phyloP scores from a whole-genome alignment of 176 grass and related monocot species.

The Saccharum officinarum region DNA sequence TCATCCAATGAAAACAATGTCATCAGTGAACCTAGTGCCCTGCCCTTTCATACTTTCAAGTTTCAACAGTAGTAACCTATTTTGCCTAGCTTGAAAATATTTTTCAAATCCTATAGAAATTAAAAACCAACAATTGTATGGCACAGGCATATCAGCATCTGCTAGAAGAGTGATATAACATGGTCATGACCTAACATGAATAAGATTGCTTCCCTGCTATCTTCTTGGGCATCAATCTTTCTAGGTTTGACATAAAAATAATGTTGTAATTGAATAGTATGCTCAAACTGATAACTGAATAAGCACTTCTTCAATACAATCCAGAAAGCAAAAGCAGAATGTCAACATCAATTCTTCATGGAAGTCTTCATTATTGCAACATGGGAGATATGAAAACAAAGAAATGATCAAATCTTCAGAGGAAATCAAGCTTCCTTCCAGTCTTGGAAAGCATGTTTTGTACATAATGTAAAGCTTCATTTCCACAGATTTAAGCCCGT shows the following conservation, averaged over 20 bases:
- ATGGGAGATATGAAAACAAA: not conserved
- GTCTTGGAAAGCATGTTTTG: no score
- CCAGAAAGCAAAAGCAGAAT: not conserved
- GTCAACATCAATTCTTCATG: not conserved
- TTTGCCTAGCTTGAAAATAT: not conserved
- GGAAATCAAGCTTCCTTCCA: no score
- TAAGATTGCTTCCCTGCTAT: slow-evolving; percentile 12
- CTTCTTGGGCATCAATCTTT: slow-evolving; percentile 4
- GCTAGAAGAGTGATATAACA: not conserved
- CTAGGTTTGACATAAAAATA: not conserved
- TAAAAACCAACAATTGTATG: slow-evolving; percentile 21
- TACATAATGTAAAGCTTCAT: not conserved
- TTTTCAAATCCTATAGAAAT: not conserved
- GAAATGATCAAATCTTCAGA: no score
- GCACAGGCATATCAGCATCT: slow-evolving; percentile 7
- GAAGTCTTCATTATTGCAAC: not conserved
- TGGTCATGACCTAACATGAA: not conserved
- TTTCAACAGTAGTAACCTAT: not conserved
- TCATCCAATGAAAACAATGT: slow-evolving; percentile 2
- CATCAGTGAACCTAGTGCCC: not conserved
- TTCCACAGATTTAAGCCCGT: not conserved
- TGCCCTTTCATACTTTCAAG: not conserved
- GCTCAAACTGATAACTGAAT: not conserved
- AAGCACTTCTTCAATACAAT: not conserved
- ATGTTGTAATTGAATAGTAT: not conserved